A percentile compares a stretch with the other conserved stretches of the same genome.
Evolutionary conservation across 164 flowering plant species (phyloP).

Genomic region (Nelumbo lutea): DNA sequence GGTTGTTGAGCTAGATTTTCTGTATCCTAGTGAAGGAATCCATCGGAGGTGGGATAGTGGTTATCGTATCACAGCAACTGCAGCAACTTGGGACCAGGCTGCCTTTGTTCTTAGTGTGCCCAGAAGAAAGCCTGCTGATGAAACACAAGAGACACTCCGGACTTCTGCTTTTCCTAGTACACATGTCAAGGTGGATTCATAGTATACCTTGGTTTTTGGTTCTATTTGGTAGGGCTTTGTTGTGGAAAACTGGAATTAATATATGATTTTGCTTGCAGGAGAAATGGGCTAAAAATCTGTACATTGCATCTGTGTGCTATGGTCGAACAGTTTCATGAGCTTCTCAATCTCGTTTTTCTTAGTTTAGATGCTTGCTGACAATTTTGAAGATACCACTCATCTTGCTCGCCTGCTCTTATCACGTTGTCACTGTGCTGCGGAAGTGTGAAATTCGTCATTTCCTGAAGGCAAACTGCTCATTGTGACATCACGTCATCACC

Average conservation of each 20-base stretch:
- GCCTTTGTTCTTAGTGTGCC: constrained; percentile 91
- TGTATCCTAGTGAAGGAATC: constrained; percentile 92
- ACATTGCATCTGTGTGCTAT: constrained; percentile 63
- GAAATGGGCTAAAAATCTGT: constrained; percentile 74
- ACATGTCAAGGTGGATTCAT: constrained; percentile 60
- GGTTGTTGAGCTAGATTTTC: constrained; percentile 88
- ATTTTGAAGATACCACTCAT: constrained; percentile 13
- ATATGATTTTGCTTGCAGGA: constrained; percentile 43
- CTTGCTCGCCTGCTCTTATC: constrained; percentile 8
- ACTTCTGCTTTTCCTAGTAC: constrained; percentile 85
- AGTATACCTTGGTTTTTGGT: neutral
- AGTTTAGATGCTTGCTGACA: constrained; percentile 2
- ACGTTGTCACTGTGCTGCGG: constrained; percentile 11
- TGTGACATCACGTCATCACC: constrained; percentile 12
- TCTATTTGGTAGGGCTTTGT: neutral
- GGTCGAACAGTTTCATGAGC: constrained; percentile 71
- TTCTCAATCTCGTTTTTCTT: constrained; percentile 10
- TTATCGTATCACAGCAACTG: constrained; percentile 84
- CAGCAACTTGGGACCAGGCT: constrained; percentile 86
- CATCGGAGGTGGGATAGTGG: constrained; percentile 87
- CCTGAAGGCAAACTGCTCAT: constrained; percentile 18
- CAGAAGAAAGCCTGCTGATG: constrained; percentile 60
- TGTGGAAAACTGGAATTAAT: neutral
- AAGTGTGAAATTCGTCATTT: neutral
- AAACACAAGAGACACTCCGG: constrained; percentile 84